Conservation (phyloP, 2,329 filamentous ascomycete genomes). For the Tolypocladium pustulatum region DNA sequence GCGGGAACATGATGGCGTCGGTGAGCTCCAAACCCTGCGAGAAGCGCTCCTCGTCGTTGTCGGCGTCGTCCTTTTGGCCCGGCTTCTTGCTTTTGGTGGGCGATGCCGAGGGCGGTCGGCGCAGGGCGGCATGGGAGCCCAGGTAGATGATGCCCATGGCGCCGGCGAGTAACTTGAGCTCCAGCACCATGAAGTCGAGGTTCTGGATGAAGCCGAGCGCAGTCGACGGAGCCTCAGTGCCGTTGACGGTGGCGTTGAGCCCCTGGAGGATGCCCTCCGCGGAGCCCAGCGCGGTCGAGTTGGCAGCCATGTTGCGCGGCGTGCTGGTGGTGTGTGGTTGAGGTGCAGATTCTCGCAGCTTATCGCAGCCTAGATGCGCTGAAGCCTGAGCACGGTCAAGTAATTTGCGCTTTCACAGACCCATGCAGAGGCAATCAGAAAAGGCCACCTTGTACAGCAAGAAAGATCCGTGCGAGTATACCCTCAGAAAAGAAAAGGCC, state of each 20-base stretch:
- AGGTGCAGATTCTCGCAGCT: background rate
- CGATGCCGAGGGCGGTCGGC: constrained; percentile 69
- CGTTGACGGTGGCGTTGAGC: constrained; percentile 17
- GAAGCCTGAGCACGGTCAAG: background rate
- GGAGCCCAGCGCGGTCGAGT: constrained; percentile 8
- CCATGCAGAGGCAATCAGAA: background rate
- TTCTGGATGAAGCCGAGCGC: constrained; percentile 21
- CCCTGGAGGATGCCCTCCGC: constrained; percentile 14
- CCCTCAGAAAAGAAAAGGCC: no score
- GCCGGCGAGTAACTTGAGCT: constrained; percentile 44
- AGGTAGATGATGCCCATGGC: constrained; percentile 77
- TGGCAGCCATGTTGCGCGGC: constrained; percentile 5
- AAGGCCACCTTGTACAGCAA: background rate
- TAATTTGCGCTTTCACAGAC: background rate
- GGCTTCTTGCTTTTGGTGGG: constrained; percentile 38
- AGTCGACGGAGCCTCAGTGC: constrained; percentile 11
- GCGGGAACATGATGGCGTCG: constrained; percentile 76
- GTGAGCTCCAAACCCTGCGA: constrained; percentile 46
- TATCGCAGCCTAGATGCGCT: no score
- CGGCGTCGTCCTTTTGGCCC: constrained; percentile 33
- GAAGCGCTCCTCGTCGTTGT: constrained; percentile 34
- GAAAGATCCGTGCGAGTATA: rapidly evolving
- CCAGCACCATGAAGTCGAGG: constrained; percentile 31
- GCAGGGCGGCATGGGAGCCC: constrained; percentile 75
- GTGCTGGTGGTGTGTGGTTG: background rate